These are phyloP conservation scores for Ophiostoma quercus DNA, from an alignment of 2,329 filamentous ascomycete species.

Conservation along the genomic window DNA sequence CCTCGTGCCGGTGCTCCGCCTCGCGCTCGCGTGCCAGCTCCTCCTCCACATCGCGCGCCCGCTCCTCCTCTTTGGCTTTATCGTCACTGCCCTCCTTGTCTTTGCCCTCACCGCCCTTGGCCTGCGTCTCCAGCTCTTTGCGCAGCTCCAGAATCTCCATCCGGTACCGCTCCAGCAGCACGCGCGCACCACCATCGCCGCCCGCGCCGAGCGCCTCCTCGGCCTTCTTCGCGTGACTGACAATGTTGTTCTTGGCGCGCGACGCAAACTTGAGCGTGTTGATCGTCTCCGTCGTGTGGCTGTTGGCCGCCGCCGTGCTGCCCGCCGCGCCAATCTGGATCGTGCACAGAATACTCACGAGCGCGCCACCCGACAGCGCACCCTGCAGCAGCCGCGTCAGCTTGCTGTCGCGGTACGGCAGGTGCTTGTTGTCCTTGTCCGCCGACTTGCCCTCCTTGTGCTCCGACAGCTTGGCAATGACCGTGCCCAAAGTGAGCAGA, in stretches of 20 bases:
- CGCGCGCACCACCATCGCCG: slow-evolving; percentile 79
- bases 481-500: slow-evolving; percentile 86
- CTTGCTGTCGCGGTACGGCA: slow-evolving; percentile 97
- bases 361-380: slow-evolving; percentile 83
- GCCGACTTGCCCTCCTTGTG: slow-evolving; percentile 73
- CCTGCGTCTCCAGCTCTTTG: slow-evolving; percentile 75
- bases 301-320: slow-evolving; percentile 63
- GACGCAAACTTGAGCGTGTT: slow-evolving; percentile 97
- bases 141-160: slow-evolving; percentile 84
- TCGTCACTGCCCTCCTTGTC: neutral
- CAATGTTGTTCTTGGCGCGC: slow-evolving; percentile 93
- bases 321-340: slow-evolving; percentile 81
- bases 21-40: slow-evolving; percentile 72
- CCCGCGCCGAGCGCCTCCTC: slow-evolving; percentile 78
- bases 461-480: slow-evolving; percentile 88
- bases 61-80: slow-evolving; percentile 49
- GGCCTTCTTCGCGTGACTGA: slow-evolving; percentile 92
- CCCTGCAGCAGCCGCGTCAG: slow-evolving; percentile 88
- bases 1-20: slow-evolving; percentile 80
- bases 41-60: slow-evolving; percentile 59
- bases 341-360: slow-evolving; percentile 96
- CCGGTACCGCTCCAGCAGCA: slow-evolving; percentile 85
- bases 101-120: slow-evolving; percentile 59
- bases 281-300: slow-evolving; percentile 79
- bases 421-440: slow-evolving; percentile 83